Percentiles rank a stretch among this genome's conserved stretches.
phyloP scores from a whole-genome alignment of 2,329 filamentous ascomycete species.

The Colletotrichum lini region DNA sequence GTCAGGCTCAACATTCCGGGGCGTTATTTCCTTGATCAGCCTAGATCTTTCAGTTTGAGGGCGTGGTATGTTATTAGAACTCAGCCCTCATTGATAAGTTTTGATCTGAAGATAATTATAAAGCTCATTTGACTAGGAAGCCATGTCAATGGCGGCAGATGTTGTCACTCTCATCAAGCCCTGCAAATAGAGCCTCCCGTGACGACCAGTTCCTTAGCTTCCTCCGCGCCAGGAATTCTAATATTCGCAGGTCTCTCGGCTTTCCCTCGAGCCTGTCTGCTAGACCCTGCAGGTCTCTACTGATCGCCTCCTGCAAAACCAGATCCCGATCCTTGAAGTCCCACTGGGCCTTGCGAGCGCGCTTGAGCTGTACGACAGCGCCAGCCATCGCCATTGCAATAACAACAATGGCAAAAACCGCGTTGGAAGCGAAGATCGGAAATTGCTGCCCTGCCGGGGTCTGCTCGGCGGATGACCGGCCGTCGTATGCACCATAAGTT shows the following conservation, averaged over 20 bases:
- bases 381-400: conserved; percentile 35
- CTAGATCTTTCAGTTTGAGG: no score
- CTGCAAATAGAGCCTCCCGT: background rate
- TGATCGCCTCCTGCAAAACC: conserved; percentile 25
- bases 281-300: conserved; percentile 13
- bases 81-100: no score
- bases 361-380: conserved; percentile 27
- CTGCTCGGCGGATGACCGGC: background rate
- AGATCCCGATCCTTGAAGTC: conserved; percentile 14
- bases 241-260: conserved; percentile 17
- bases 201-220: background rate
- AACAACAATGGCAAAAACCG: conserved; percentile 33
- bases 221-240: conserved; percentile 28
- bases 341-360: conserved; percentile 6
- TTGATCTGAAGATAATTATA: no score
- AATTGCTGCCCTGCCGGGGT: conserved; percentile 5
- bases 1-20: no score
- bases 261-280: conserved; percentile 20
- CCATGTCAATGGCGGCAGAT: conserved; percentile 18
- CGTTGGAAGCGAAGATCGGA: conserved; percentile 39
- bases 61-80: no score
- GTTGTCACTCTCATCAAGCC: background rate
- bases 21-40: no score
- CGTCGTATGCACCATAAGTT: background rate
- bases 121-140: no score